Percentiles rank a stretch among this genome's conserved stretches.
Evolutionary conservation across 108 stramenopile genomes (phyloP).

Genomic region (Epithemia pelagica): DNA sequence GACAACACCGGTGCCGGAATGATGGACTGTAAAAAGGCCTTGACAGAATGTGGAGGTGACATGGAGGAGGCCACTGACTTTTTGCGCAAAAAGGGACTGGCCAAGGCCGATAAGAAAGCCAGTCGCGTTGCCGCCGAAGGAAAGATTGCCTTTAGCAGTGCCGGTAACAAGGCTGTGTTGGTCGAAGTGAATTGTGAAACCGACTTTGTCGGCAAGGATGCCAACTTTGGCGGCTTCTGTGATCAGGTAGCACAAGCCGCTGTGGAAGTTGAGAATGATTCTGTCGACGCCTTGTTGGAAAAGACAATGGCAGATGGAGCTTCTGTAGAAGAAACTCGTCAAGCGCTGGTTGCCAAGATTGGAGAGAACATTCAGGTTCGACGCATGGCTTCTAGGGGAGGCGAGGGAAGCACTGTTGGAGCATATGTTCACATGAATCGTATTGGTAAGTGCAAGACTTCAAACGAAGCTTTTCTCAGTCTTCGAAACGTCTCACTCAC

Average conservation of each 20-base stretch:
- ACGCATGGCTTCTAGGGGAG: constrained; percentile 25
- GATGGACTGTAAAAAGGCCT: constrained; percentile 83
- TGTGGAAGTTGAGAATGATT: constrained; percentile 5
- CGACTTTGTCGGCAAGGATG: constrained; percentile 78
- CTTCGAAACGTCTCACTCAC: neutral
- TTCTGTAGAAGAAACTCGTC: constrained; percentile 39
- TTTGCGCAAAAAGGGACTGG: constrained; percentile 62
- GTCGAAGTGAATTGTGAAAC: constrained; percentile 82
- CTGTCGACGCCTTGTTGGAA: constrained; percentile 8
- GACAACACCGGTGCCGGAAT: constrained; percentile 72
- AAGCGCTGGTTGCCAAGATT: constrained; percentile 53
- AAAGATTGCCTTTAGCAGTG: constrained; percentile 41
- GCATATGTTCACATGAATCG: constrained; percentile 53
- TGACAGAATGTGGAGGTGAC: constrained; percentile 63
- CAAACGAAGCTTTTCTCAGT: neutral
- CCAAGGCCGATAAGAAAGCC: constrained; percentile 74
- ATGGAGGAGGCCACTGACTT: constrained; percentile 49
- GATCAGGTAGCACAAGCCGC: constrained; percentile 44
- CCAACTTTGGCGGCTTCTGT: constrained; percentile 51
- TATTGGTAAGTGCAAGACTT: constrained; percentile 18
- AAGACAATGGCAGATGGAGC: constrained; percentile 4
- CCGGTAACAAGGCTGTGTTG: constrained; percentile 32
- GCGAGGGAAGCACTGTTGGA: constrained; percentile 26
- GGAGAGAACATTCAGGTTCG: constrained; percentile 59
- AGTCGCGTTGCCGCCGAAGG: constrained; percentile 68